Percentiles rank a stretch among this genome's conserved stretches.
These are phyloP conservation scores for Suhomyces taliae DNA, from an alignment of 1,139 yeast species.

Conservation along the genomic window DNA sequence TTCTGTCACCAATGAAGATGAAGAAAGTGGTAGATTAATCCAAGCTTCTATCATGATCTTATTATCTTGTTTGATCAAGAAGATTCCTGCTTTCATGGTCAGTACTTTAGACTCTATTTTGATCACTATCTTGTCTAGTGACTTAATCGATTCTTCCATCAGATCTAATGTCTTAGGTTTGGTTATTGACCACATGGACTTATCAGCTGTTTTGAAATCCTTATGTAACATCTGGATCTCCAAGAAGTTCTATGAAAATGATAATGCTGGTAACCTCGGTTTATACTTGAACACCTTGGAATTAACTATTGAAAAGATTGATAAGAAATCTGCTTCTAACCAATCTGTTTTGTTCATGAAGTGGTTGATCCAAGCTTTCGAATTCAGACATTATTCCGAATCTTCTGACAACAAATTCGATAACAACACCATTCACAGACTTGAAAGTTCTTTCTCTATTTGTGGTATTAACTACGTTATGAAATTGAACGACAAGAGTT, in stretches of 20 bases:
- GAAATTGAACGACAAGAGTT: conserved; percentile 90
- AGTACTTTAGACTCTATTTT: conserved; percentile 67
- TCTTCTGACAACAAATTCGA: conserved; percentile 47
- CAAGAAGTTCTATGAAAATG: conserved; percentile 32
- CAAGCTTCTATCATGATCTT: conserved; percentile 72
- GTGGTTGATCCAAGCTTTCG: conserved; percentile 72
- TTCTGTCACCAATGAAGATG: conserved; percentile 24
- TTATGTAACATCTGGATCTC: conserved; percentile 61
- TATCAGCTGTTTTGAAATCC: conserved; percentile 59
- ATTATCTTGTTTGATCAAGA: conserved; percentile 72
- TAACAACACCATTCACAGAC: conserved; percentile 72
- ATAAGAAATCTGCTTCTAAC: conserved; percentile 70
- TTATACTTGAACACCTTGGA: conserved; percentile 68
- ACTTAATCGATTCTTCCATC: conserved; percentile 55
- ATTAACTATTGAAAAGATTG: conserved; percentile 61
- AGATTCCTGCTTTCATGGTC: conserved; percentile 83
- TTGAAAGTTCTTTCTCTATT: conserved; percentile 73
- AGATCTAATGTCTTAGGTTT: conserved; percentile 66
- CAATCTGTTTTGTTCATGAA: conserved; percentile 72
- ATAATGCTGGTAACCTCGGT: conserved; percentile 61
- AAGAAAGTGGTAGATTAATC: conserved; percentile 35
- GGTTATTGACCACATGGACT: conserved; percentile 68
- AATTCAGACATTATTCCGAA: conserved; percentile 54
- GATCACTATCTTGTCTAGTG: conserved; percentile 55
- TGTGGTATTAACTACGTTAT: conserved; percentile 77